A percentile compares a stretch with the other conserved stretches of the same genome.
phyloP scores from a whole-genome alignment of 2,329 filamentous ascomycete species.

The Verticillium zaregamsianum region DNA sequence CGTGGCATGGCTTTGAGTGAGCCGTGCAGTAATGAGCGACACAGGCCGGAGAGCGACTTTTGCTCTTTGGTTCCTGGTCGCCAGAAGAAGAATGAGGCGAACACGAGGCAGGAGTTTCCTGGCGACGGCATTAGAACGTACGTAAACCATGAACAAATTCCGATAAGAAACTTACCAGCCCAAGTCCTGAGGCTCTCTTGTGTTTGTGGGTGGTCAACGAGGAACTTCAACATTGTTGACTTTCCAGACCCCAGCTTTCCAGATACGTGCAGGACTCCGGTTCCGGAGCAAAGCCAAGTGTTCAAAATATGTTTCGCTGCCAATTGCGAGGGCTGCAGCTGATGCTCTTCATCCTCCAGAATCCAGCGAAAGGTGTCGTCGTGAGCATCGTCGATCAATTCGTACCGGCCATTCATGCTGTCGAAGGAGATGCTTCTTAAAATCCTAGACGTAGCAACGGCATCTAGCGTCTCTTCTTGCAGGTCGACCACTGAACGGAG shows the following conservation, averaged over 20 bases:
- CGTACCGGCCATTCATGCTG: conserved; percentile 8
- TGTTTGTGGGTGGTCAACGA: not conserved
- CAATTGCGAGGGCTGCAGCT: not conserved
- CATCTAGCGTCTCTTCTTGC: not conserved
- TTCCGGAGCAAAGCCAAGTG: not conserved
- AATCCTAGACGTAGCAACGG: not conserved
- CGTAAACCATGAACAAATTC: not conserved
- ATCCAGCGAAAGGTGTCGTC: conserved; percentile 11
- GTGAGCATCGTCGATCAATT: conserved; percentile 7
- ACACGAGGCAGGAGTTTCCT: conserved; percentile 5
- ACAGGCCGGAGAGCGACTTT: conserved; percentile 14
- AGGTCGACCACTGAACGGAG: not conserved
- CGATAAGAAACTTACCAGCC: not conserved
- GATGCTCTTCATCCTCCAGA: not conserved
- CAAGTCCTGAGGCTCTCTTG: not conserved
- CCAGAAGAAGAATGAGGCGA: conserved; percentile 22
- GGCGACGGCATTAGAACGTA: not conserved
- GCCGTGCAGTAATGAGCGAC: conserved; percentile 14
- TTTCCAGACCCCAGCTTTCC: not conserved
- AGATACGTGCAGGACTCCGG: not conserved
- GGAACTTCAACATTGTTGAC: not conserved
- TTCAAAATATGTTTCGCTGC: not conserved
- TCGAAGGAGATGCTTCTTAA: conserved; percentile 6
- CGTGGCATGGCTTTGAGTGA: conserved; percentile 2
- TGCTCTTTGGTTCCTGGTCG: conserved; percentile 14